Percentiles rank a stretch among this genome's conserved stretches.
Conservation (phyloP, 169 alveolate genomes). For the Amoebophrya sp. region DNA sequence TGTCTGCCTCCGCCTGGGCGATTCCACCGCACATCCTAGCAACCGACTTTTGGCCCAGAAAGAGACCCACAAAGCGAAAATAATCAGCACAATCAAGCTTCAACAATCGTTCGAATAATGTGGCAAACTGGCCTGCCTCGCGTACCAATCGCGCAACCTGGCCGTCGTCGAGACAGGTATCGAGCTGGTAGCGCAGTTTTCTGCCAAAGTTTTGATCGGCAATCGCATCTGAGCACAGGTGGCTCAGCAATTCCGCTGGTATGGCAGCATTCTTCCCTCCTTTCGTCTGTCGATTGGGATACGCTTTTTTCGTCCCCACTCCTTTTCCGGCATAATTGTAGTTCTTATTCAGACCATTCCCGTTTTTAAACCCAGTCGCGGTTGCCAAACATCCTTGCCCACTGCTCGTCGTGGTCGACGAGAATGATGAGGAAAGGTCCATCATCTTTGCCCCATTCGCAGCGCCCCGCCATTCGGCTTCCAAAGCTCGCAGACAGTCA, state of each 20-base stretch:
- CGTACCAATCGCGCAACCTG: not conserved
- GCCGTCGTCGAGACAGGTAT: not conserved
- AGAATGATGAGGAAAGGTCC: too few relatives aligned
- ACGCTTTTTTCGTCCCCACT: too few relatives aligned
- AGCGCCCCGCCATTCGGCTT: not conserved
- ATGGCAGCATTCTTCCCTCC: too few relatives aligned
- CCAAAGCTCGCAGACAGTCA: not conserved
- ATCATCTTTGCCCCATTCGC: not conserved
- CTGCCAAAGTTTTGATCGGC: not conserved
- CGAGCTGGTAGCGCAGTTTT: not conserved
- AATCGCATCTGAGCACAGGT: not conserved
- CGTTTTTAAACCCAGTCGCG: too few relatives aligned
- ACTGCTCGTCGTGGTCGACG: too few relatives aligned
- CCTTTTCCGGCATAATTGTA: too few relatives aligned
- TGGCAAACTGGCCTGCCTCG: not conserved
- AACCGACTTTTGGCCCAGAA: not conserved
- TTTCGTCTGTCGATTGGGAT: too few relatives aligned
- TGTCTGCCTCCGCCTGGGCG: too few relatives aligned
- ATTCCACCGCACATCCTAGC: too few relatives aligned
- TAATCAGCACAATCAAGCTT: not conserved
- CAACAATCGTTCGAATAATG: not conserved
- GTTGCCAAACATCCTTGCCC: too few relatives aligned
- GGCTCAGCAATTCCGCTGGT: not conserved
- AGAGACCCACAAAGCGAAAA: not conserved
- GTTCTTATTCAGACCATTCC: too few relatives aligned